Evolutionary conservation across 1,139 yeast species (phyloP).

Genomic region (Saccharomyces hybrid): DNA sequence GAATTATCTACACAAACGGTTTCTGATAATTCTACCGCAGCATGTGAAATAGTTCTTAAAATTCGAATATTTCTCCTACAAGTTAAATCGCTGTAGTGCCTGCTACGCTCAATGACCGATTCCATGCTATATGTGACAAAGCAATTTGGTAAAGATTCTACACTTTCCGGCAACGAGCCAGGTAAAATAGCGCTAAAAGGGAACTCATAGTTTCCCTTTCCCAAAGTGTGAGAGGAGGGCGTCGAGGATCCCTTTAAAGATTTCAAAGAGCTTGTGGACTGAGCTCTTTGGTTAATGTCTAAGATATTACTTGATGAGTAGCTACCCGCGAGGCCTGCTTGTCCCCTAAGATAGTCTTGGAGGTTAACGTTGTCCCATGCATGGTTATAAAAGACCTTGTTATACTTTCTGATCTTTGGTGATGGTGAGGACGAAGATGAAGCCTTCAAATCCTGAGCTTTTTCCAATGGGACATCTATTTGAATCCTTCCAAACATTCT

Average conservation of each 20-base stretch:
- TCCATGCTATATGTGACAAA: constrained; percentile 66
- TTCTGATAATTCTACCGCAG: constrained; percentile 80
- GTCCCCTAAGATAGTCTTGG: constrained; percentile 15
- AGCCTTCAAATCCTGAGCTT: constrained; percentile 41
- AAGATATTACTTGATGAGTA: not conserved
- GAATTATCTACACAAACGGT: constrained; percentile 91
- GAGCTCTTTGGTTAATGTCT: not conserved
- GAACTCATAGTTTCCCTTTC: constrained; percentile 79
- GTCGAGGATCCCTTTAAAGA: not conserved
- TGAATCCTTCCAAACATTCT: constrained; percentile 54
- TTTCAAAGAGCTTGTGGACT: not conserved
- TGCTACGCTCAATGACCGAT: constrained; percentile 76
- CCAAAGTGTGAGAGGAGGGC: constrained; percentile 31
- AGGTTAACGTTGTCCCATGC: constrained; percentile 62
- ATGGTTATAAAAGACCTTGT: constrained; percentile 58
- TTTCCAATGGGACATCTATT: constrained; percentile 51
- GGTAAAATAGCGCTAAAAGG: constrained; percentile 85
- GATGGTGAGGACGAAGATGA: constrained; percentile 31
- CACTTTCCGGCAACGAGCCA: constrained; percentile 78
- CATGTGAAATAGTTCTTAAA: constrained; percentile 79
- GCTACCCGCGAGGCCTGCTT: not conserved
- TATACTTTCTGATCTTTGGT: constrained; percentile 41
- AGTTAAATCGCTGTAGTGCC: constrained; percentile 46
- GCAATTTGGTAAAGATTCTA: constrained; percentile 86
- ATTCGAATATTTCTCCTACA: constrained; percentile 71